phyloP scores from a whole-genome alignment of 352 stramenopile species.

The Globisporangium megalacanthum region DNA sequence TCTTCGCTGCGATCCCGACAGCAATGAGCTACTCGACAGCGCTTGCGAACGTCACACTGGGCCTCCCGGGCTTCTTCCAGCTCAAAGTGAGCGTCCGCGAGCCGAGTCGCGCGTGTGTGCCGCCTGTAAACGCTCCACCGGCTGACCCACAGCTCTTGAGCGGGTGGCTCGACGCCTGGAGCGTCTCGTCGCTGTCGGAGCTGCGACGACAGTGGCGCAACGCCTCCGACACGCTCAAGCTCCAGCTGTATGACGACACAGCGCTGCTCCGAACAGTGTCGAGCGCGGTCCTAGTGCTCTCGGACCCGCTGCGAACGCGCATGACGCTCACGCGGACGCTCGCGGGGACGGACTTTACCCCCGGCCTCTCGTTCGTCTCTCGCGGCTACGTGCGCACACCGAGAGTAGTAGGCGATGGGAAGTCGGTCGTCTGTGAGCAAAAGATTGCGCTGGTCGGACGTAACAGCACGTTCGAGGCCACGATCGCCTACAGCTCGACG shows the following conservation, averaged over 20 bases:
- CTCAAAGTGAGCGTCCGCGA: slow-evolving; percentile 23
- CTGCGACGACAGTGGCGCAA: slow-evolving; percentile 25
- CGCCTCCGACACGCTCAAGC: slow-evolving; percentile 12
- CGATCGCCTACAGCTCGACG: slow-evolving; percentile 1
- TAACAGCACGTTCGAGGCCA: slow-evolving; percentile 16
- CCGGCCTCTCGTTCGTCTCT: slow-evolving; percentile 30
- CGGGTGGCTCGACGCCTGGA: slow-evolving; percentile 49
- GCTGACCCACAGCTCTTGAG: slow-evolving; percentile 28
- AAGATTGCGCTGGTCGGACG: slow-evolving; percentile 19
- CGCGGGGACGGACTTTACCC: slow-evolving; percentile 28
- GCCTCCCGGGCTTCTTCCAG: slow-evolving; percentile 21
- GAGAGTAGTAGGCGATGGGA: neutral
- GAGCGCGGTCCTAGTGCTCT: slow-evolving; percentile 32
- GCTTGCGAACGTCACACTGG: slow-evolving; percentile 14
- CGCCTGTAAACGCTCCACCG: slow-evolving; percentile 5
- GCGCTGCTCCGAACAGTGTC: slow-evolving; percentile 33
- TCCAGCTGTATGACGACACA: slow-evolving; percentile 17
- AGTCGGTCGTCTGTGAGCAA: slow-evolving; percentile 20
- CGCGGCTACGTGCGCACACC: slow-evolving; percentile 33
- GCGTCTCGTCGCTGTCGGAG: slow-evolving; percentile 24
- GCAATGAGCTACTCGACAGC: slow-evolving; percentile 6
- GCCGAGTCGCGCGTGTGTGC: slow-evolving; percentile 31
- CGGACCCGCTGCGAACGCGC: slow-evolving; percentile 10
- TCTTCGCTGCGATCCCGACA: slow-evolving; percentile 17
- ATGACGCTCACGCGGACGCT: slow-evolving; percentile 24